phyloP scores from a whole-genome alignment of 176 grass and related monocot species.

The Carex kokanica region DNA sequence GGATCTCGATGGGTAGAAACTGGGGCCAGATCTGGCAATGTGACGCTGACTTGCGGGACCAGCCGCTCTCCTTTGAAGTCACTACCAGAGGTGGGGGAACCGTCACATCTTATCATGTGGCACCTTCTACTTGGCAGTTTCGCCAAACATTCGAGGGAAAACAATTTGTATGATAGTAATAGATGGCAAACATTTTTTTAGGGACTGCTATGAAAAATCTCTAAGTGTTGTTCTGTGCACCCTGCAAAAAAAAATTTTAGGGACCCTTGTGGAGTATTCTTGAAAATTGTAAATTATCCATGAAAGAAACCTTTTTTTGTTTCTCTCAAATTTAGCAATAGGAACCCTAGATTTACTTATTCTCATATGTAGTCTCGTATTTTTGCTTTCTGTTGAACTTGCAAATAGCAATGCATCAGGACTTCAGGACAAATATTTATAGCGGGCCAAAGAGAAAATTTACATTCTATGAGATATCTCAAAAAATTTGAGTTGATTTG shows the following conservation, averaged over 20 bases:
- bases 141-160: conserved; percentile 90
- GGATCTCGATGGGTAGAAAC: conserved; percentile 92
- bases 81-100: conserved; percentile 44
- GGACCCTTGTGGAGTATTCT: background rate
- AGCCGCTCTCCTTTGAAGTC: conserved; percentile 83
- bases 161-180: conserved; percentile 46
- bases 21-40: conserved; percentile 99
- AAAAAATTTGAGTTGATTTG: too few relatives aligned
- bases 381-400: background rate
- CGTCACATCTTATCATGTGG: conserved; percentile 63
- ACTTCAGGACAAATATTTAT: too few relatives aligned
- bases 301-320: background rate
- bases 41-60: conserved; percentile 63
- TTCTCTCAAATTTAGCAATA: background rate
- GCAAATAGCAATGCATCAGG: too few relatives aligned
- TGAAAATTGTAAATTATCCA: background rate
- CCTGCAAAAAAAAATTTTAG: background rate
- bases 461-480: too few relatives aligned
- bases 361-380: background rate
- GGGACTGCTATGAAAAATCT: background rate
- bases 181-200: background rate
- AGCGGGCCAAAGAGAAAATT: too few relatives aligned
- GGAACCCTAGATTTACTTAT: background rate
- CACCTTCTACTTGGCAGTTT: conserved; percentile 66
- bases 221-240: background rate